phyloP scores from a whole-genome alignment of 2,329 filamentous ascomycete genomes.

The Paracorniculantispora psalliotae region DNA sequence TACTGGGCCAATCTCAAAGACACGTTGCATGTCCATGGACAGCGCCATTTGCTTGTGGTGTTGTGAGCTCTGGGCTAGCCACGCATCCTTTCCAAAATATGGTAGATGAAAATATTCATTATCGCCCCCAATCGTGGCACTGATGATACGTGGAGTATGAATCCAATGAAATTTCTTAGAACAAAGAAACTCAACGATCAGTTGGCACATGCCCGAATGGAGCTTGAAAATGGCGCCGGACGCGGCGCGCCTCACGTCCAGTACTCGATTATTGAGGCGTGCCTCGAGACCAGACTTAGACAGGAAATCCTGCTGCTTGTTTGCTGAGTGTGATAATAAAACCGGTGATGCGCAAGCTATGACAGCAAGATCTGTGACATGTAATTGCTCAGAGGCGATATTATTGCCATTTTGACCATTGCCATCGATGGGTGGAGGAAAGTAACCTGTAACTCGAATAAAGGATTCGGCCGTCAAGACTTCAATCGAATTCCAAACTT shows the following conservation, averaged over 20 bases:
- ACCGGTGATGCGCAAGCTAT: not conserved
- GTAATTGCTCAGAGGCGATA: not conserved
- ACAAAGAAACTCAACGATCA: conserved; percentile 3
- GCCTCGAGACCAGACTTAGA: not conserved
- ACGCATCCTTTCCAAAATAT: conserved; percentile 5
- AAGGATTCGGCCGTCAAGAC: not conserved
- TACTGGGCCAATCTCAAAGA: conserved; percentile 2
- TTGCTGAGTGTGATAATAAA: not conserved
- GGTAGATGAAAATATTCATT: not conserved
- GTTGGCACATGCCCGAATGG: conserved; percentile 8
- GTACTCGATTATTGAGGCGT: not conserved
- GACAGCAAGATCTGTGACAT: not conserved
- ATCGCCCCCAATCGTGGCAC: not conserved
- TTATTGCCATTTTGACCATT: not conserved
- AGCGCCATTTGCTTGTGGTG: conserved; percentile 9
- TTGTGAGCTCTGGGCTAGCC: conserved; percentile 2
- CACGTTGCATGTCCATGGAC: not conserved
- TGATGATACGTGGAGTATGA: not conserved
- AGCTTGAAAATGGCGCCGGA: conserved; percentile 2
- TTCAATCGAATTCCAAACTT: not conserved
- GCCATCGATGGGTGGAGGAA: not conserved
- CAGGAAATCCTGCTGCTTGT: too few relatives aligned
- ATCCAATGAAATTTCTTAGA: conserved; percentile 1
- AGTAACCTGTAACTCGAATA: not conserved
- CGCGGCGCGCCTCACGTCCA: not conserved